These are phyloP conservation scores for Herpotrichia juniperi DNA, from an alignment of 2,329 filamentous ascomycete species.

Conservation along the genomic window DNA sequence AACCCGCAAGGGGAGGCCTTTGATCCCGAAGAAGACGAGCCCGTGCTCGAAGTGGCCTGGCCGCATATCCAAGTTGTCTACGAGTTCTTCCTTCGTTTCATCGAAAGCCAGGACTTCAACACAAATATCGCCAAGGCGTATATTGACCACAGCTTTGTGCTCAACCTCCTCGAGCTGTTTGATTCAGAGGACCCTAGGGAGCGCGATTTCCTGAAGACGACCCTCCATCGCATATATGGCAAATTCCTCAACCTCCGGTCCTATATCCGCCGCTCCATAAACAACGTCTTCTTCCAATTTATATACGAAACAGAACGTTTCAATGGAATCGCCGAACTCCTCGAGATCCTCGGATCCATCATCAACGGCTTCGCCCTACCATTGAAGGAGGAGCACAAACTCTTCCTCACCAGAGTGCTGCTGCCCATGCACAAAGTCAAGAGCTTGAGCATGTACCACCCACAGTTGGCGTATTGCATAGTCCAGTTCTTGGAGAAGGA, in stretches of 20 bases:
- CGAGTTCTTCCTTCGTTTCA: slow-evolving; percentile 98
- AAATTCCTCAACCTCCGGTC: slow-evolving; percentile 98
- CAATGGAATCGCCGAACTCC: slow-evolving; percentile 94
- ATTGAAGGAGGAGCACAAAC: slow-evolving; percentile 97
- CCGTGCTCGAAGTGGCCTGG: slow-evolving; percentile 97
- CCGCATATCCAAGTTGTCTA: slow-evolving; percentile 99
- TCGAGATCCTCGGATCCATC: slow-evolving; percentile 97
- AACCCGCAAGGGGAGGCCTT: slow-evolving; percentile 98
- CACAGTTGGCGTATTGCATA: slow-evolving; percentile 97
- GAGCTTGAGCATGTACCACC: slow-evolving; percentile 99
- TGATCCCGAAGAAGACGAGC: slow-evolving; percentile 97
- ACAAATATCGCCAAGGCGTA: slow-evolving; percentile 99
- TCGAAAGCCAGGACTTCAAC: slow-evolving; percentile 99
- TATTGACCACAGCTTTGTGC: slow-evolving; percentile 96
- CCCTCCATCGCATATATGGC: slow-evolving; percentile 95
- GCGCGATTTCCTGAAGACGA: slow-evolving; percentile 97
- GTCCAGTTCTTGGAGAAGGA: slow-evolving; percentile 99
- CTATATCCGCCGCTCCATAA: slow-evolving; percentile 97
- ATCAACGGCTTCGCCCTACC: slow-evolving; percentile 98
- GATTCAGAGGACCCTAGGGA: slow-evolving; percentile 97
- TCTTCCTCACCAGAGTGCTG: slow-evolving; percentile 92
- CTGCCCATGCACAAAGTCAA: slow-evolving; percentile 97
- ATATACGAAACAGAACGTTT: slow-evolving; percentile 98
- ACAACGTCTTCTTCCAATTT: slow-evolving; percentile 99
- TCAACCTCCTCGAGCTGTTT: slow-evolving; percentile 94